Percentiles rank a stretch among this genome's conserved stretches.
These are phyloP conservation scores for Zangia roseola DNA, from an alignment of 768 basidiomycete genomes.

Conservation along the genomic window DNA sequence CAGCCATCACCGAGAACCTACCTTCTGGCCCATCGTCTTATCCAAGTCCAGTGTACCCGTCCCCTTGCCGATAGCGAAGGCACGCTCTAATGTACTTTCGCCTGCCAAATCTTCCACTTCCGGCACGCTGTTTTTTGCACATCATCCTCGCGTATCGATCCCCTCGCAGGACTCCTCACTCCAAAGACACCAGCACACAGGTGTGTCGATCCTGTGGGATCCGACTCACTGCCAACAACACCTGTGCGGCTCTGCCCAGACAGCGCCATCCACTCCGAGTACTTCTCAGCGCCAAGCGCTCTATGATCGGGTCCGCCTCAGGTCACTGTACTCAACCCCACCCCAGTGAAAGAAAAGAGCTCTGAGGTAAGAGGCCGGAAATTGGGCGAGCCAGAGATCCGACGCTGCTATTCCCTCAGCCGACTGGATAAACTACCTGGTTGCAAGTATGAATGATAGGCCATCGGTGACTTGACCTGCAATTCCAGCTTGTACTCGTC, in stretches of 20 bases:
- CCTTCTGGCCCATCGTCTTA: constrained; percentile 37
- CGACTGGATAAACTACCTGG: constrained; percentile 81
- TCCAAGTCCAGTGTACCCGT: constrained; percentile 27
- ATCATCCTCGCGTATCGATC: constrained; percentile 44
- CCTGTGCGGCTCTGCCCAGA: constrained; percentile 70
- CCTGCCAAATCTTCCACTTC: constrained; percentile 46
- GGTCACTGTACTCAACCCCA: constrained; percentile 62
- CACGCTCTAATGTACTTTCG: constrained; percentile 36
- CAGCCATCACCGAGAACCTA: constrained; percentile 29
- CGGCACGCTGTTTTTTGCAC: constrained; percentile 73
- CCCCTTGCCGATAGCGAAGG: no score
- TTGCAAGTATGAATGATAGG: constrained; percentile 49
- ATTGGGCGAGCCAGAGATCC: constrained; percentile 74
- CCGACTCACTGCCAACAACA: constrained; percentile 52
- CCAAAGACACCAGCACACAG: constrained; percentile 40
- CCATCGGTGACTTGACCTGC: no score
- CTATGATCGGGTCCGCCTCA: constrained; percentile 72
- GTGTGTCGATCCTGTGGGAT: constrained; percentile 42
- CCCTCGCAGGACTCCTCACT: constrained; percentile 37
- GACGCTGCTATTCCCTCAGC: constrained; percentile 72
- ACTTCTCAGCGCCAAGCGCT: no score
- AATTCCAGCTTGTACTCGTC: constrained; percentile 75
- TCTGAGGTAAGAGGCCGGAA: constrained; percentile 47
- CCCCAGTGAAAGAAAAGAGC: constrained; percentile 62
- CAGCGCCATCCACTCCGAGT: no score